These are phyloP conservation scores for Blastobotrys buckinghamii DNA, from an alignment of 1,139 yeast species.

Conservation along the genomic window DNA sequence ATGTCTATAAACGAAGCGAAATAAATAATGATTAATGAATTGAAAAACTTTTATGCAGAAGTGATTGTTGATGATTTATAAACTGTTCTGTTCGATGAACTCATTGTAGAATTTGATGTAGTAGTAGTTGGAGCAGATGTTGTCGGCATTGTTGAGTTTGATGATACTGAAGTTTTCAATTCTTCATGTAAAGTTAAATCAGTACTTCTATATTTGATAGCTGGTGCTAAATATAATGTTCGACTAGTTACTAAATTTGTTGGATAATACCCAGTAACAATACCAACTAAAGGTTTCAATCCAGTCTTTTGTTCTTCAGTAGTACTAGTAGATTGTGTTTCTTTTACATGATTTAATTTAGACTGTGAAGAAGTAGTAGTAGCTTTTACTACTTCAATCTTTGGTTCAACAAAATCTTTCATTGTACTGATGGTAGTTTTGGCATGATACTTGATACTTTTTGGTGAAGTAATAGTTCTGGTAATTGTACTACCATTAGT, in stretches of 20 bases:
- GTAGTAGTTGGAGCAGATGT: neutral
- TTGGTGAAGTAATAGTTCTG: neutral
- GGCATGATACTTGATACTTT: too few relatives aligned
- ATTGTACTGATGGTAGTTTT: too few relatives aligned
- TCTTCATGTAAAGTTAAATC: too few relatives aligned
- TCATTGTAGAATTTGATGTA: too few relatives aligned
- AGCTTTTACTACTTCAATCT: too few relatives aligned
- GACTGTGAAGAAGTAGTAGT: too few relatives aligned
- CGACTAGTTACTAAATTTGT: neutral
- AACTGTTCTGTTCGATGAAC: too few relatives aligned
- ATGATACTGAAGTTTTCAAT: too few relatives aligned
- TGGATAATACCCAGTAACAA: slow-evolving; percentile 1
- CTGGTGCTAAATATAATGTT: neutral
- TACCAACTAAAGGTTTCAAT: neutral
- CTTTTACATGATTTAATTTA: too few relatives aligned
- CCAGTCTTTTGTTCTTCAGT: neutral
- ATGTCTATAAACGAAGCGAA: neutral
- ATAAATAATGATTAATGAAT: neutral
- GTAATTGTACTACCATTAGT: neutral
- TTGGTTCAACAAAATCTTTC: too few relatives aligned
- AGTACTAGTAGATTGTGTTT: too few relatives aligned
- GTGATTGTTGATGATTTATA: neutral
- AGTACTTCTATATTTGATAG: neutral
- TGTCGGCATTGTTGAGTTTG: neutral
- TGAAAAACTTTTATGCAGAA: neutral